These are phyloP conservation scores for Protomyces inouyei DNA, from an alignment of 1,139 yeast genomes.

Conservation along the genomic window DNA sequence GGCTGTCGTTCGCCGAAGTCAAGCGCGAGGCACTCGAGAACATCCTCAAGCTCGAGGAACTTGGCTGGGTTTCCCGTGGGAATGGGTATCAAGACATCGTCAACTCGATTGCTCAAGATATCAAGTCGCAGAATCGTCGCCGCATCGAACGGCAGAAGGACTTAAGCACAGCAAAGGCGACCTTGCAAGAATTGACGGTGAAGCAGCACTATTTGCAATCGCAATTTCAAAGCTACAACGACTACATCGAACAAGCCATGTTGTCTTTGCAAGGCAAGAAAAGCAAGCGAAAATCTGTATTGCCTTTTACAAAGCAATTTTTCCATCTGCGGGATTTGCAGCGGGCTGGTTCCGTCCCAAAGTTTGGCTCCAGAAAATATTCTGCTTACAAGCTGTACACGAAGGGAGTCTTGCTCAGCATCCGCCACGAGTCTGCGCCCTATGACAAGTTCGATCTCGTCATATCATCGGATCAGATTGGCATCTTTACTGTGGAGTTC, in stretches of 20 bases:
- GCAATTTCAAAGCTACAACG: constrained; percentile 62
- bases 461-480: constrained; percentile 70
- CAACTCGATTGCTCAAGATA: constrained; percentile 80
- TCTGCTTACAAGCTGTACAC: constrained; percentile 72
- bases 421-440: constrained; percentile 47
- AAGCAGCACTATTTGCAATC: constrained; percentile 59
- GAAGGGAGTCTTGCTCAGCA: constrained; percentile 59
- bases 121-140: constrained; percentile 70
- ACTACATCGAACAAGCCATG: constrained; percentile 64
- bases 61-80: constrained; percentile 60
- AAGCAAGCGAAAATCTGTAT: constrained; percentile 47
- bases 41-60: constrained; percentile 66
- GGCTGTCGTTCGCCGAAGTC: constrained; percentile 63
- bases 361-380: constrained; percentile 79
- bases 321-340: constrained; percentile 70
- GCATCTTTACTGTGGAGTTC: constrained; percentile 67
- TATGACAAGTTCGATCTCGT: constrained; percentile 68
- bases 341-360: constrained; percentile 62
- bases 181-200: constrained; percentile 55
- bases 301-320: constrained; percentile 73
- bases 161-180: constrained; percentile 54
- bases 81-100: constrained; percentile 74
- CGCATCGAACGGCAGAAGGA: constrained; percentile 61
- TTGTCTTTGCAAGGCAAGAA: constrained; percentile 54
- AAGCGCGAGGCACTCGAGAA: constrained; percentile 73